Evolutionary conservation across 768 basidiomycete species (phyloP), one percentile per base, ranked within the genome.

Genomic region (Pleurotus tuoliensis): DNA sequence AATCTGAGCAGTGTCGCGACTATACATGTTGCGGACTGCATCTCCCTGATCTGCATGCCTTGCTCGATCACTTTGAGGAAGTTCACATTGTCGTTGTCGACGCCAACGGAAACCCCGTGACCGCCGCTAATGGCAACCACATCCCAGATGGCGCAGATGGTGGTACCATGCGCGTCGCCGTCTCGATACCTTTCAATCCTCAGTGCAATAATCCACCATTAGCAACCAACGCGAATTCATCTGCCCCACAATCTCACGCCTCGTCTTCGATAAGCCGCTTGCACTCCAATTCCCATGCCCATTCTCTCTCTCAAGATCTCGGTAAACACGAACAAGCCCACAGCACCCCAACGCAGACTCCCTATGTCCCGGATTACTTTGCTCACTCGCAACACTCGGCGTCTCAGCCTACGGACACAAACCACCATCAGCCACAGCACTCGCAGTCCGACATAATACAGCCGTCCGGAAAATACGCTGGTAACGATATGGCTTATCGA

Each of bases 11-110:
- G 84, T 92, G 90, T 69, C 86, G 88, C 61, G 87, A 96, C 68
- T 97, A 94, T 74, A 85, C 86, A 1, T 97, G 94, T 72, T 97
- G 94, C 66, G 93, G 92, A 8, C 73, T 89, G 50, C 81, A 86
- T 60, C 79, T 92, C 15, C 70, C 68, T 49, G 74, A 75, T 58
- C 68, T 76, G 24, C 73, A 75, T 58, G 74, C 91, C 2, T 84
- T 96, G 9, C 81, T 96, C 2, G 92, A 95, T 70, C 94, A 96
- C 66, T 94, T 95, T 61, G 94, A 96, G 65, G 88, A 93, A 58
- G 84, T 86, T 47, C 94, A 96, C 67, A 89, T 95, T 67, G 80
- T 90, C 65, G 84, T 92, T 57, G 67, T 87, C 43, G 77, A 81
- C 67, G 3, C 66, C 69, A 54, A 63, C 68, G 12, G 71, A 69